These are phyloP conservation scores for Paramecium caudatum DNA, from an alignment of 73 alveolate species.

Conservation along the genomic window DNA sequence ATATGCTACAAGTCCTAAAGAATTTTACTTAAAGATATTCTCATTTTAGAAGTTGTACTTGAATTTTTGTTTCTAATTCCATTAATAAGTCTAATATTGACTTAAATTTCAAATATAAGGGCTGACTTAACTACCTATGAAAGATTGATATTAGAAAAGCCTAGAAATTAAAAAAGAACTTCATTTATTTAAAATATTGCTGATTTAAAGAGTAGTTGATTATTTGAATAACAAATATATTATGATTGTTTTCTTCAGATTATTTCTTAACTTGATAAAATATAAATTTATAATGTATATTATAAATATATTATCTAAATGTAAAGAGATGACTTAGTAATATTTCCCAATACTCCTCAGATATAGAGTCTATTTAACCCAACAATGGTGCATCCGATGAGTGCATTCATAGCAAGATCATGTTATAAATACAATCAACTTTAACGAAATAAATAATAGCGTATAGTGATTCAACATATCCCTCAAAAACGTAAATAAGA, in stretches of 20 bases:
- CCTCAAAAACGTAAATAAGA: neutral
- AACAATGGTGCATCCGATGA: slow-evolving; percentile 61
- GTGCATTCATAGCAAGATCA: slow-evolving; percentile 48
- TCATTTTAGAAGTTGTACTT: neutral
- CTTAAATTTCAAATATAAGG: neutral
- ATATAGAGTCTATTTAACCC: slow-evolving; percentile 12
- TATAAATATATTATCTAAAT: too few species aligned
- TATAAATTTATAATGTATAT: too few species aligned
- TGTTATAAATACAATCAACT: slow-evolving; percentile 2
- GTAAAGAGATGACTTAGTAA: slow-evolving; percentile 34
- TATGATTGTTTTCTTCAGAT: too few species aligned
- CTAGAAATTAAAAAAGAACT: neutral
- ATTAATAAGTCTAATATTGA: neutral
- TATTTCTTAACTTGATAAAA: too few species aligned
- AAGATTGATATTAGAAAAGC: slow-evolving; percentile 48
- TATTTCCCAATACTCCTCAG: slow-evolving; percentile 39
- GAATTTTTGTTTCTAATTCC: slow-evolving; percentile 23
- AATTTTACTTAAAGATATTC: neutral
- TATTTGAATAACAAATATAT: too few species aligned
- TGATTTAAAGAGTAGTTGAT: neutral
- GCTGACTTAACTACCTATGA: slow-evolving; percentile 25
- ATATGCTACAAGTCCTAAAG: neutral
- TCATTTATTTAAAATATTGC: slow-evolving; percentile 13
- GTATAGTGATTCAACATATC: neutral
- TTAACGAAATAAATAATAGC: slow-evolving; percentile 29